phyloP scores from a whole-genome alignment of 257 asterid species.

The Plantago major region DNA sequence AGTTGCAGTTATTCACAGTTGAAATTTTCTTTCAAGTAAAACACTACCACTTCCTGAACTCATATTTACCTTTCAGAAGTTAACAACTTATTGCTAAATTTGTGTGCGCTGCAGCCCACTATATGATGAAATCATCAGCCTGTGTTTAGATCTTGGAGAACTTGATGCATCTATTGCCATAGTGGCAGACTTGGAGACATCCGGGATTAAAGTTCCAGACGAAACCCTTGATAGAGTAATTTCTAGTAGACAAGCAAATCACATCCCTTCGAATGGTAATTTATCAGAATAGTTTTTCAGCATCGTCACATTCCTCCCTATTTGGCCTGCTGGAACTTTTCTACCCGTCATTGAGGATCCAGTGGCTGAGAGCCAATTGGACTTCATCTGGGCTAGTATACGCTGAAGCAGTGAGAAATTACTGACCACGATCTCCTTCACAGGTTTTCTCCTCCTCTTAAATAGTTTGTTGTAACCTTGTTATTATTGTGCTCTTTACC shows the following conservation, averaged over 20 bases:
- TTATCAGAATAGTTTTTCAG: conserved; percentile 25
- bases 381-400: too few species aligned
- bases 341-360: neutral
- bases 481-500: neutral
- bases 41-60: neutral
- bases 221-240: conserved; percentile 89
- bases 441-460: neutral
- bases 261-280: conserved; percentile 31
- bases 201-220: conserved; percentile 81
- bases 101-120: conserved; percentile 53
- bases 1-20: neutral
- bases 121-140: conserved; percentile 68
- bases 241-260: conserved; percentile 61
- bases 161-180: conserved; percentile 94
- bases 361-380: neutral
- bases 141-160: conserved; percentile 88
- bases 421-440: too few species aligned
- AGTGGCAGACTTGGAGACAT: conserved; percentile 86
- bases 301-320: neutral
- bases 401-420: too few species aligned
- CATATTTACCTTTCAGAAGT: neutral
- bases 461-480: neutral
- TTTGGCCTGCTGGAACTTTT: conserved; percentile 24
- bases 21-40: too few species aligned
- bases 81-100: conserved; percentile 14